Evolutionary conservation across 2,329 filamentous ascomycete species (phyloP), one percentile per base, ranked within the genome.

Genomic region (Claviceps arundinis): DNA sequence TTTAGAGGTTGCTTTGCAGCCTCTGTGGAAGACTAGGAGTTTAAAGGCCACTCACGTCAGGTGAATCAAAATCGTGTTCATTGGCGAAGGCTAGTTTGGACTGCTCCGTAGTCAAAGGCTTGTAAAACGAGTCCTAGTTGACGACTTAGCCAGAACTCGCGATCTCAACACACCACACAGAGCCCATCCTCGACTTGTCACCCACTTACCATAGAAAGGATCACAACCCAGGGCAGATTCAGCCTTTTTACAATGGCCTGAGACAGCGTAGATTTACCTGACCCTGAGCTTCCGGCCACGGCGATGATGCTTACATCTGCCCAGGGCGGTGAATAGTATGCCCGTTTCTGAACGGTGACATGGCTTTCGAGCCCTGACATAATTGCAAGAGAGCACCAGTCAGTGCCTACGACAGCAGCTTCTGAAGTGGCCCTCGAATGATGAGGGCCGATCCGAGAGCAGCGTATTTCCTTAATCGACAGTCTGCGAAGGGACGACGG

Each of bases 221-320:
- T 96, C 48, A 96, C 90, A 56, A 98, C 93, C 91, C 93, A 98
- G 52, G 93, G 93, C 57, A 98, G 73, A 69, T 93, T 95, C 61
- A 98, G 73, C 62, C 87, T 84, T 61, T 80, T 84, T 57, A 97
- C 87, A 60, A 98, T 95, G 57, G 91, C 89, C 65, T 94, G 80
- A 37, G 93, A 90, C 51, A 98, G 73, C 6, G 90, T 96, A 6
- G 91, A 96, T 74, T 98, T 98, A 53, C 91, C 70, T 26, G 91
- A 97, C 43, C 93, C 93, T 30, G 91, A 97, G 69, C 88, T 93
- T 40, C 93, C 93, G 58, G 93, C 91, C 61, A 98, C 85, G 49
- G 89, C 93, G 65, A 98, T 96, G 62, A 98, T 96, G 71, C 87
- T 91, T 60, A 95, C 83, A 69, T 97, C 87, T 50, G 87, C 87